A percentile compares a stretch with the other conserved stretches of the same genome.
phyloP scores from a whole-genome alignment of 805 yeast genomes.

The Spathaspora sp. region DNA sequence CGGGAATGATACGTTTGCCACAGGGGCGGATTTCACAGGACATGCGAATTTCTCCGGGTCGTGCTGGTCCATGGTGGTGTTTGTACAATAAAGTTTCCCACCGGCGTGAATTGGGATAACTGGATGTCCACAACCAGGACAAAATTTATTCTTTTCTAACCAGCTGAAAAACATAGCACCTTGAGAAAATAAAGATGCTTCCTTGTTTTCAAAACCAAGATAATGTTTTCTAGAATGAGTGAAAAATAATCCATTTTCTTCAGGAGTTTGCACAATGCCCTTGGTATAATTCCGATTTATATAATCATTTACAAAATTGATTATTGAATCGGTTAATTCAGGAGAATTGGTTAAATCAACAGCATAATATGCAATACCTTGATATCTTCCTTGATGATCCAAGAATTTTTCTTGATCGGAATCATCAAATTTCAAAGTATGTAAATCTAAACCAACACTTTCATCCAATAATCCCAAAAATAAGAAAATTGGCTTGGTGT shows the following conservation, averaged over 20 bases:
- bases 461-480: conserved; percentile 46
- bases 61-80: conserved; percentile 9
- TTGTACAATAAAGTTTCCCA: conserved; percentile 52
- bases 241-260: conserved; percentile 20
- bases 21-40: conserved; percentile 36
- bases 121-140: conserved; percentile 81
- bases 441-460: conserved; percentile 37
- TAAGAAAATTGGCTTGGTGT: conserved; percentile 33
- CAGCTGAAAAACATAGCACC: conserved; percentile 85
- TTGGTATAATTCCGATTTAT: not conserved
- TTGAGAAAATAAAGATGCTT: conserved; percentile 73
- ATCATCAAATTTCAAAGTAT: conserved; percentile 23
- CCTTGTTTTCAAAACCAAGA: conserved; percentile 32
- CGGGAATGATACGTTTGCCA: conserved; percentile 84
- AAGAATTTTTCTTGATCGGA: conserved; percentile 29
- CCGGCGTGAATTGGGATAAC: conserved; percentile 67
- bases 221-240: conserved; percentile 34
- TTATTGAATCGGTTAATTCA: conserved; percentile 34
- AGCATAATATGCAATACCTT: conserved; percentile 64
- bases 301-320: conserved; percentile 16
- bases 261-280: conserved; percentile 8
- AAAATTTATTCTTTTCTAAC: conserved; percentile 67
- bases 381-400: conserved; percentile 44
- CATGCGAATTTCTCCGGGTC: conserved; percentile 23
- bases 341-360: conserved; percentile 52